phyloP scores from a whole-genome alignment of 2,329 filamentous ascomycete genomes.

The Aspergillus sp. region DNA sequence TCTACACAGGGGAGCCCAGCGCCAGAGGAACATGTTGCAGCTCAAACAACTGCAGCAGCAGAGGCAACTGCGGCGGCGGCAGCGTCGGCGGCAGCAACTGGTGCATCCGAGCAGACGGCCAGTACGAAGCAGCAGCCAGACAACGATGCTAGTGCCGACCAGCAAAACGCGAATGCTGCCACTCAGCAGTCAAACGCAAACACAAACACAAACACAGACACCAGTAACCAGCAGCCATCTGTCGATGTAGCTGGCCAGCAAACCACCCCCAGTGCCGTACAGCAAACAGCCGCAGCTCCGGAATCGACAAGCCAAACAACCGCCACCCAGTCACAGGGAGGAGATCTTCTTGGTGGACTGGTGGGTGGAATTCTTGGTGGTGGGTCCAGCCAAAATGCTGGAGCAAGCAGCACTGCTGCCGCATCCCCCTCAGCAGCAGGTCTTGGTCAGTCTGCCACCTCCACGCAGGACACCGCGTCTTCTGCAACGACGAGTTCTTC shows the following conservation, averaged over 20 bases:
- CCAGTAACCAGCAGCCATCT: slow-evolving; percentile 3
- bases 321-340: slow-evolving; percentile 1
- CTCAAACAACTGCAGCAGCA: slow-evolving; percentile 11
- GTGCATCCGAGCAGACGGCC: slow-evolving; percentile 4
- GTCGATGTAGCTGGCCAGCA: slow-evolving; percentile 3
- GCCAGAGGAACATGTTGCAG: slow-evolving; percentile 17
- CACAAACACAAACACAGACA: not conserved
- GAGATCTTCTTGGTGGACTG: slow-evolving; percentile 3
- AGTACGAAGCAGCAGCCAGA: slow-evolving; percentile 11
- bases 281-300: slow-evolving; percentile 9
- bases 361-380: slow-evolving; percentile 10
- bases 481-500: not conserved
- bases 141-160: slow-evolving; percentile 3
- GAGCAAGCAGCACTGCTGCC: slow-evolving; percentile 1
- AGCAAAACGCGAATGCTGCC: not conserved
- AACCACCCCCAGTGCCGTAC: not conserved
- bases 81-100: slow-evolving; percentile 6
- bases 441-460: not conserved
- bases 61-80: slow-evolving; percentile 14
- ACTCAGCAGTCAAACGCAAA: slow-evolving; percentile 8
- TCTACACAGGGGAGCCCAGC: slow-evolving; percentile 14
- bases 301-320: slow-evolving; percentile 4
- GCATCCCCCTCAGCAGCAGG: slow-evolving; percentile 4
- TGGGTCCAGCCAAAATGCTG: not conserved
- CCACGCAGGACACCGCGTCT: not conserved